phyloP scores from a whole-genome alignment of 2,329 filamentous ascomycete genomes.

The Hypoxylon sp. region DNA sequence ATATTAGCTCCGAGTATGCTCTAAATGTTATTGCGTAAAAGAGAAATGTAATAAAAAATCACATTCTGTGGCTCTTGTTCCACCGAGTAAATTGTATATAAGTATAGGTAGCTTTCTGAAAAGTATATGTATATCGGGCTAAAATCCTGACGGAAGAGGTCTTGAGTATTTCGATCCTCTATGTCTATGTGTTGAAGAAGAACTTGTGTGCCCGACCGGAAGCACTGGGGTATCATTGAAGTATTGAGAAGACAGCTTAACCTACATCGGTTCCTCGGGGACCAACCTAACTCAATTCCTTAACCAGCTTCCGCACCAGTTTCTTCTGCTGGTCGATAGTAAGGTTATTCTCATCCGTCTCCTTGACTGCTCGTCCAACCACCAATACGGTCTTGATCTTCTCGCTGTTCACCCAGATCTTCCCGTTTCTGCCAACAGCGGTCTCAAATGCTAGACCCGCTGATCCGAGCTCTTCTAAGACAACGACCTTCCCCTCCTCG shows the following conservation, averaged over 20 bases:
- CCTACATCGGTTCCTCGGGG: conserved; percentile 8
- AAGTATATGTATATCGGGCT: background rate
- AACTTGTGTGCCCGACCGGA: background rate
- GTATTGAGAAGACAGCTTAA: conserved; percentile 31
- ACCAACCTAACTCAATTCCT: conserved; percentile 64
- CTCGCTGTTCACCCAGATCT: conserved; percentile 90
- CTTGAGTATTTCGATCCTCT: too few species aligned
- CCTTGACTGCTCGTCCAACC: conserved; percentile 82
- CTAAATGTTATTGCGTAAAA: conserved; percentile 5
- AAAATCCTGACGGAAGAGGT: background rate
- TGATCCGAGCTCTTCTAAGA: conserved; percentile 83
- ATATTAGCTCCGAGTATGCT: conserved; percentile 7
- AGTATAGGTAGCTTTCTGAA: too few species aligned
- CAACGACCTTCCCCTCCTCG: conserved; percentile 74
- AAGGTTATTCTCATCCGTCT: conserved; percentile 79
- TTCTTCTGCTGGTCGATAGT: conserved; percentile 78
- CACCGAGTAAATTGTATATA: too few species aligned
- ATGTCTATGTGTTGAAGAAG: background rate
- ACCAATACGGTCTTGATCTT: conserved; percentile 79
- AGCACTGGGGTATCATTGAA: conserved; percentile 43
- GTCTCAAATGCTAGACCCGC: conserved; percentile 91
- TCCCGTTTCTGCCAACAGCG: conserved; percentile 92
- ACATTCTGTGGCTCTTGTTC: too few species aligned
- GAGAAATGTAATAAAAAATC: too few species aligned
- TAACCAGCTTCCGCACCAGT: conserved; percentile 76